Conservation (phyloP, 1,284 basidiomycete species). For the Pseudozyma tsukubaensis region DNA sequence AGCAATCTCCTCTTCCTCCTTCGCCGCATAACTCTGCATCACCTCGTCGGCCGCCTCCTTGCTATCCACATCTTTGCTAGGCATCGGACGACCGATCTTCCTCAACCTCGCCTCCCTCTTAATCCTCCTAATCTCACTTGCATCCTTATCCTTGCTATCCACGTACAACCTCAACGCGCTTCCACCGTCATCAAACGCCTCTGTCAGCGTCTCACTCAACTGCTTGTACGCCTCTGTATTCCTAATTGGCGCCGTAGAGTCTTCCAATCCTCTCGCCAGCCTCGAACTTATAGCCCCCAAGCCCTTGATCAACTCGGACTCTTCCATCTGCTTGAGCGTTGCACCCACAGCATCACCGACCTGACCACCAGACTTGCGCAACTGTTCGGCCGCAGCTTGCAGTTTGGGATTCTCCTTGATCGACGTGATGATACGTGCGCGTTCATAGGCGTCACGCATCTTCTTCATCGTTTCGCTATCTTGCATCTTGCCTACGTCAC, state of each 20-base stretch:
- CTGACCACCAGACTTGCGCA: conserved; percentile 87
- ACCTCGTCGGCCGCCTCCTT: conserved; percentile 52
- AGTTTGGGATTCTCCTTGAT: conserved; percentile 96
- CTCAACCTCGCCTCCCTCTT: conserved; percentile 62
- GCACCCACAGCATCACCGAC: conserved; percentile 92
- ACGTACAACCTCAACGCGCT: conserved; percentile 73
- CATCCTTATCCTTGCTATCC: conserved; percentile 76
- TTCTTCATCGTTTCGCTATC: conserved; percentile 96
- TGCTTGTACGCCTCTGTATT: conserved; percentile 95
- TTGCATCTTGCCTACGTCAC: conserved; percentile 95
- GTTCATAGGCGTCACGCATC: conserved; percentile 89
- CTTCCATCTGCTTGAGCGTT: conserved; percentile 90
- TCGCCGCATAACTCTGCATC: conserved; percentile 50
- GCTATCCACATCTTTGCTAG: conserved; percentile 59
- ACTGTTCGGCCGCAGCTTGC: conserved; percentile 88
- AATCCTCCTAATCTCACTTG: conserved; percentile 74
- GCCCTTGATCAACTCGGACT: conserved; percentile 88
- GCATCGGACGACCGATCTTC: conserved; percentile 64
- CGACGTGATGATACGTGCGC: conserved; percentile 89
- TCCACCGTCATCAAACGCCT: conserved; percentile 92
- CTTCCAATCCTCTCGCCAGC: conserved; percentile 59
- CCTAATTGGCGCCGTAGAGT: conserved; percentile 74
- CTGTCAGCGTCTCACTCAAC: conserved; percentile 85
- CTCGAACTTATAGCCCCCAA: conserved; percentile 59
- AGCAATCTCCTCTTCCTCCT: conserved; percentile 38